Evolutionary conservation across 78 protist genomes (phyloP), one percentile per base, ranked within the genome.

Genomic region (Dictyostelium citrinum): DNA sequence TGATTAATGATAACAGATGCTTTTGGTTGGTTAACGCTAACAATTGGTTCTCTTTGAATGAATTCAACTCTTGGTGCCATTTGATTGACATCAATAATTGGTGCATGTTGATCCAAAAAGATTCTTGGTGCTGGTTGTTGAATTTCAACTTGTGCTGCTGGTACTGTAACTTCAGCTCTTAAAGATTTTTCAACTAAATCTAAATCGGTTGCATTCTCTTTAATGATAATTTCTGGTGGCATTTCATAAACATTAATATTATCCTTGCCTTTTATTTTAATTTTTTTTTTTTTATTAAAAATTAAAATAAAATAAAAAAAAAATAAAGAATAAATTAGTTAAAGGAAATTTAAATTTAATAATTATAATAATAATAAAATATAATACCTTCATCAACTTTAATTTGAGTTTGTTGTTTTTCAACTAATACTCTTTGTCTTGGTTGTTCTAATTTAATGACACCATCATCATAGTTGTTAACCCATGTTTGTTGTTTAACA

Each of bases 101-200:
- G 93, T 9, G 93, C 93, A 64, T 88, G 93, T 78, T 88, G 93
- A 20, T 88, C 93, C 43, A 88, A 78, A 72, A 78, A 88, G 16
- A 88, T 75, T 33, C 85, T 33, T 45, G 93, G 93, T 61, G 93
- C 83, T 78, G 93, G 93, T 64, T 86, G 93, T 45, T 78, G 55
- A 46, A 88, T 88, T 20, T 88, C 93, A 55, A 88, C 93, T 68
- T 78, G 93, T 3, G 93, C 93, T 29, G 93, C 70, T 67, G 93
- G 93, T 14, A 88, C 43, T 7, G 45, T 46, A 17, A 88, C 82
- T 20, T 88, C 93, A 33, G 93, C 93, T 67, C 20, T 45, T 11
- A 88, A 17, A 1, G 76, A 27, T 39, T 75, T 84, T 60, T 88
- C 84, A 31, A 41, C 16, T 67, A 75, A 81, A 33, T 88, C 85